These are phyloP conservation scores for Leishmania major DNA, from an alignment of 208 protist species.

Conservation along the genomic window DNA sequence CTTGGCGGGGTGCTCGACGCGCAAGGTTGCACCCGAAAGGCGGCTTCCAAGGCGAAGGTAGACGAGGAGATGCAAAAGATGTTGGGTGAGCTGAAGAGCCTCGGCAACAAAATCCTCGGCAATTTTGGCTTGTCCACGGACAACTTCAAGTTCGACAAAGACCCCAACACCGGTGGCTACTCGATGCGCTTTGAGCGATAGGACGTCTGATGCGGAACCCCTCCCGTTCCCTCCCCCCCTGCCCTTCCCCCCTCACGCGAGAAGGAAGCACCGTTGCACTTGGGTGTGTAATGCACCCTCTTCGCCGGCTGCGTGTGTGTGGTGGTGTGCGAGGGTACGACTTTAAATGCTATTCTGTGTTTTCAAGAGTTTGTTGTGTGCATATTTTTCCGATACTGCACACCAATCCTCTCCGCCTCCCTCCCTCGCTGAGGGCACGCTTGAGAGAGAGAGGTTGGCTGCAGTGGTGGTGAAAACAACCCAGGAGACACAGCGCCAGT, in stretches of 20 bases:
- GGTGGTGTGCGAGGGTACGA: not conserved
- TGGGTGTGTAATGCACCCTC: not conserved
- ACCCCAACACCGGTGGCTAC: conserved; percentile 92
- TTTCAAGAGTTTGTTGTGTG: not conserved
- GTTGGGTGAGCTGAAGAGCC: conserved; percentile 95
- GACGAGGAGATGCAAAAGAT: conserved; percentile 95
- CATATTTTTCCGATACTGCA: not conserved
- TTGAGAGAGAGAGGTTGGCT: not conserved
- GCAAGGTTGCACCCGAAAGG: conserved; percentile 45
- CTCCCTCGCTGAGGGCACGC: not conserved
- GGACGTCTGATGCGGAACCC: not conserved
- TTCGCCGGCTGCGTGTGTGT: not conserved
- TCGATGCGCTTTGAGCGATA: conserved; percentile 93
- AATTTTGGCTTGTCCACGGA: conserved; percentile 97
- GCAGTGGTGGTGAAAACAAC: not conserved
- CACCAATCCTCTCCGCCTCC: not conserved
- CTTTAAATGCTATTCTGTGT: not conserved
- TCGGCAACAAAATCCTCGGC: conserved; percentile 96
- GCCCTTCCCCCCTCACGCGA: too few species aligned
- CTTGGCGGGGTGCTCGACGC: conserved; percentile 64
- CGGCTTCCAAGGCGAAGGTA: conserved; percentile 77
- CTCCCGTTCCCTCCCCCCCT: too few species aligned
- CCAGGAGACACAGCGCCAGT: not conserved
- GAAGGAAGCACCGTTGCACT: not conserved
- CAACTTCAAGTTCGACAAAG: conserved; percentile 98